Evolutionary conservation across 1,284 basidiomycete species (phyloP), one percentile per base, ranked within the genome.

Genomic region (Apiotrichum siamense): DNA sequence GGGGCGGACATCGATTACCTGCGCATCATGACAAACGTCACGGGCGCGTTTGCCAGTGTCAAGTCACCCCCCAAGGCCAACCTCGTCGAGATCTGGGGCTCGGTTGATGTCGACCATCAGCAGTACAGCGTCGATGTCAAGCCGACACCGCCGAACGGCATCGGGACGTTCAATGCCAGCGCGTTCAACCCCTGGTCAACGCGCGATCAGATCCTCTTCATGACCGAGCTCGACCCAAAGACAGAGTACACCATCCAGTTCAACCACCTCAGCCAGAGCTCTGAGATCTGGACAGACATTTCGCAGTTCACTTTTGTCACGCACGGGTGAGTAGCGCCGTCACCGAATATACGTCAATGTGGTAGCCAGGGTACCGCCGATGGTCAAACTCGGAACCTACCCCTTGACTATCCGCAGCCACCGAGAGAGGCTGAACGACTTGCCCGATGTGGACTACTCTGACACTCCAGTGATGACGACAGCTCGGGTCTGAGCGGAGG

Each of bases 401-500:
- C n/a, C n/a, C n/a, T n/a, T n/a, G n/a, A n/a, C n/a, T n/a, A n/a
- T n/a, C n/a, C n/a, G n/a, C n/a, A n/a, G n/a, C n/a, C n/a, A n/a
- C n/a, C n/a, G n/a, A n/a, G n/a, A n/a, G n/a, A n/a, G n/a, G n/a
- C n/a, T n/a, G n/a, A n/a, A n/a, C n/a, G n/a, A n/a, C n/a, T n/a
- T n/a, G n/a, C n/a, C n/a, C n/a, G n/a, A n/a, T n/a, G n/a, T n/a
- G n/a, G n/a, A n/a, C n/a, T n/a, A n/a, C n/a, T n/a, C n/a, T n/a
- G n/a, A n/a, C n/a, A 6, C 9, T 6, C 9, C 5, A 24, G 21
- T 24, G 12, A 4, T 33, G 13, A 33, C 32, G n/a, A 17, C 13
- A 33, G 32, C 32, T 24, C 32, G 6, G 49, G 54, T 26, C 31
- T 58, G 37, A 52, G 53, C 2, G 43, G 35, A n/a, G 57, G 57